Evolutionary conservation across 1,284 basidiomycete species (phyloP), one percentile per base, ranked within the genome.

Genomic region (Ceratobasidium sp.): DNA sequence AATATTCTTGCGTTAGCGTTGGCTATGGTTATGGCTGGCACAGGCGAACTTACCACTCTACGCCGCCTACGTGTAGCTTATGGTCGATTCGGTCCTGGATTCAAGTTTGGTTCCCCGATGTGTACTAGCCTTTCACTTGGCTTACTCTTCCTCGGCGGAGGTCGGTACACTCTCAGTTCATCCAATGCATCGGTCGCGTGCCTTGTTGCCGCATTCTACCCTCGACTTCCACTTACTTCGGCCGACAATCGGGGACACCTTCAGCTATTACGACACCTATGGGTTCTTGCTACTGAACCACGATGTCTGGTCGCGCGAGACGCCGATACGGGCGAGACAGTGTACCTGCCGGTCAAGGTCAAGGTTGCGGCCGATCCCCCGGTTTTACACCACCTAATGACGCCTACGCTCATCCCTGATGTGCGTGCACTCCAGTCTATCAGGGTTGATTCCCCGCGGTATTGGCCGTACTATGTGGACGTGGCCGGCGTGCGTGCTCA

Each of bases 281-380:
- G 98, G 98, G 94, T 94, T 1, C 86, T 99, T 47, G 98, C 98
- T 0, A 92, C 94, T 17, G 97, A 99, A 81, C 97, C 98, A 2
- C 87, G 98, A 60, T 97, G 97, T 82, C 87, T 99, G 13, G 90
- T 97, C 47, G 94, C 95, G 0, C 89, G 94, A 47, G 96, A 98
- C 81, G 93, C 97, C 42, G 96, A 97, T 80, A 95, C 94, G 1
- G 89, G 90, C 17, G 94, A 97, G 82, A 90, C 95, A 0, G 94
- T 97, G 17, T 97, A 96, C 83, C 88, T 98, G 0, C 97, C 96
- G 0, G 88, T 98, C 82, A 97, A 96, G 83, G 89, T 97, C 79
- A 91, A 90, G 63, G 87, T 93, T 77, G 88, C 86, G 78, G 94
- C 94, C 74, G 89, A 87, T 15, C 85, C 86, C 35, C 87, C 88